These are phyloP conservation scores for Calvatia gigantea DNA, from an alignment of 768 basidiomycete genomes.

Conservation along the genomic window DNA sequence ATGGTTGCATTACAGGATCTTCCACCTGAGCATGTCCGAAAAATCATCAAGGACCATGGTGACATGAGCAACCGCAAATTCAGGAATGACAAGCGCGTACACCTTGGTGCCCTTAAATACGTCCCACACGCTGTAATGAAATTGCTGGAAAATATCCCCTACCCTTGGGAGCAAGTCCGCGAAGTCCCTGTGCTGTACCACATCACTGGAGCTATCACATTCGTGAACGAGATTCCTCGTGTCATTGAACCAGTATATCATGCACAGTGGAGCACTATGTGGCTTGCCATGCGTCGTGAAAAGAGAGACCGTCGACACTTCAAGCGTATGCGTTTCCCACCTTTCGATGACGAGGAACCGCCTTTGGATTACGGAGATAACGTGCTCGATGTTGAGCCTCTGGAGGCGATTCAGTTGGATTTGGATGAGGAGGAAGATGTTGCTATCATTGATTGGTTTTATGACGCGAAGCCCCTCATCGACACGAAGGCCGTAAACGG, in stretches of 20 bases:
- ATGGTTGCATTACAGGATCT: constrained; percentile 59
- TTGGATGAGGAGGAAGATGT: constrained; percentile 89
- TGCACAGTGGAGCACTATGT: constrained; percentile 99
- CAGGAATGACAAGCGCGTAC: constrained; percentile 98
- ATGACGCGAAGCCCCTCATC: constrained; percentile 91
- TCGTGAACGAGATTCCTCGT: constrained; percentile 97
- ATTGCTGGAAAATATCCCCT: constrained; percentile 96
- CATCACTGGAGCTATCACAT: constrained; percentile 98
- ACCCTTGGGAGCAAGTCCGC: constrained; percentile 98
- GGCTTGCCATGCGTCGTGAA: constrained; percentile 98
- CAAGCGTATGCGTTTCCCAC: constrained; percentile 99
- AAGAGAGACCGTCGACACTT: constrained; percentile 98
- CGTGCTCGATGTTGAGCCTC: constrained; percentile 93
- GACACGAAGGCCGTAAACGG: constrained; percentile 93
- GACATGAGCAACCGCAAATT: constrained; percentile 99
- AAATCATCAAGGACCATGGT: constrained; percentile 99
- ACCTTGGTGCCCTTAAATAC: constrained; percentile 96
- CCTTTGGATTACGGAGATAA: constrained; percentile 99
- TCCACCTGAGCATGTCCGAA: constrained; percentile 96
- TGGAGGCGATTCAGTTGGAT: constrained; percentile 97
- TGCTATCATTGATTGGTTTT: constrained; percentile 97
- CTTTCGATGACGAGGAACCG: constrained; percentile 99
- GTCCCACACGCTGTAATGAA: constrained; percentile 99
- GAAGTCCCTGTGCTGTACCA: constrained; percentile 99
- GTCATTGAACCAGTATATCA: constrained; percentile 98